Evolutionary conservation across 1,139 yeast species (phyloP).

Genomic region (Geotrichum candidum): DNA sequence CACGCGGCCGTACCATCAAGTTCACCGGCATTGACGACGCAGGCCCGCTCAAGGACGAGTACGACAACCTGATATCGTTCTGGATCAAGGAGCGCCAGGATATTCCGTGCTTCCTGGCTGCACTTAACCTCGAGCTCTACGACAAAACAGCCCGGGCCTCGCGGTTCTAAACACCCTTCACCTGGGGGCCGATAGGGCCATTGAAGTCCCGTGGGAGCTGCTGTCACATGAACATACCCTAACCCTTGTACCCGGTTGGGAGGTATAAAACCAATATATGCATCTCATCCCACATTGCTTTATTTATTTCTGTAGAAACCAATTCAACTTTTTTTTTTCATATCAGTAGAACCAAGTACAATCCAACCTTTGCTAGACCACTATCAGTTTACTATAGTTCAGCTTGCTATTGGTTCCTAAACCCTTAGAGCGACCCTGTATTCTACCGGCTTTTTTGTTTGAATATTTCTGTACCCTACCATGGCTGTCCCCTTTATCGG

Average conservation of each 20-base stretch:
- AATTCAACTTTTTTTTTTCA: no score
- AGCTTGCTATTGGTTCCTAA: not conserved
- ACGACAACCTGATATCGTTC: constrained; percentile 52
- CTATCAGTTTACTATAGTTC: no score
- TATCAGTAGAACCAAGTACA: no score
- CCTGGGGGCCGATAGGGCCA: not conserved
- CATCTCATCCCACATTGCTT: no score
- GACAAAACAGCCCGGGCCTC: constrained; percentile 35
- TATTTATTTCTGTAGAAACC: no score
- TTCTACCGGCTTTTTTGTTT: not conserved
- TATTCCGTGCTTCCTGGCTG: constrained; percentile 75
- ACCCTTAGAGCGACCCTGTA: not conserved
- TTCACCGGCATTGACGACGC: constrained; percentile 32
- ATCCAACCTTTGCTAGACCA: no score
- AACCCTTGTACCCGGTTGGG: no score
- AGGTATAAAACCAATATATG: no score
- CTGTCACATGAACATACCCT: no score
- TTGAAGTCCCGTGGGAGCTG: no score
- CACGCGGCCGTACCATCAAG: constrained; percentile 29
- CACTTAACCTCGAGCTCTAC: constrained; percentile 61
- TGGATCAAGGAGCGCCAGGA: constrained; percentile 70
- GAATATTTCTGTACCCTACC: constrained; percentile 6
- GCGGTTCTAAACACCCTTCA: constrained; percentile 7
- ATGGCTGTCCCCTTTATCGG: constrained; percentile 31
- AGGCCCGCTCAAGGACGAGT: constrained; percentile 41